Conservation (phyloP, 768 basidiomycete genomes). For the Pholiota microspora region DNA sequence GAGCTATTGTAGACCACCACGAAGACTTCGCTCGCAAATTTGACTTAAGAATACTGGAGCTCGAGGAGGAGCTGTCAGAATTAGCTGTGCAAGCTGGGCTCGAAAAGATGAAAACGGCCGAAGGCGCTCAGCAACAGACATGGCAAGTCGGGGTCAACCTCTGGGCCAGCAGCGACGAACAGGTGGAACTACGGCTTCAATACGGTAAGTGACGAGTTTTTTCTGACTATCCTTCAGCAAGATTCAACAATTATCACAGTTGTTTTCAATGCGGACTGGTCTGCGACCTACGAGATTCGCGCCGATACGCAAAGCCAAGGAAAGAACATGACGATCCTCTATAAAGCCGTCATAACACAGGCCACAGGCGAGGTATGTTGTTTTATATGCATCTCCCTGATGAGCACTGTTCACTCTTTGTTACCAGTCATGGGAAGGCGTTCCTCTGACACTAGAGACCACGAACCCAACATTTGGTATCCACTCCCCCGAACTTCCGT, state of each 20-base stretch:
- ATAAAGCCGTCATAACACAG: slow-evolving; percentile 39
- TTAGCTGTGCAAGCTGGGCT: slow-evolving; percentile 1
- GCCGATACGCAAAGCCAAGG: slow-evolving; percentile 32
- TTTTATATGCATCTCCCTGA: not conserved
- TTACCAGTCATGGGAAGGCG: slow-evolving; percentile 32
- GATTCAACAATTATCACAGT: slow-evolving; percentile 6
- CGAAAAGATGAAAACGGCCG: slow-evolving; percentile 6
- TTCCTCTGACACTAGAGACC: slow-evolving; percentile 34
- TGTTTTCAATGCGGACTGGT: slow-evolving; percentile 29
- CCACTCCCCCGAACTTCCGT: not conserved
- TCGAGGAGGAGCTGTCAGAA: slow-evolving; percentile 21
- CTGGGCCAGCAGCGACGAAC: slow-evolving; percentile 27
- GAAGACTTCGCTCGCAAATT: slow-evolving; percentile 22
- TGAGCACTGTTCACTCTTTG: not conserved
- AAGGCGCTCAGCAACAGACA: not conserved
- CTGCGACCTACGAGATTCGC: slow-evolving; percentile 37
- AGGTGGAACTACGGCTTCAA: slow-evolving; percentile 20
- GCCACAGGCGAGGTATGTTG: slow-evolving; percentile 34
- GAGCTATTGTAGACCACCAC: slow-evolving; percentile 23
- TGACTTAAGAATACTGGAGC: slow-evolving; percentile 23
- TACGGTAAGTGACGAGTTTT: slow-evolving; percentile 25
- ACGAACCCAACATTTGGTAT: slow-evolving; percentile 2
- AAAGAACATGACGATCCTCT: slow-evolving; percentile 27
- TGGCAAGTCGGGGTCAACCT: slow-evolving; percentile 26
- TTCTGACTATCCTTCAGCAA: not conserved